Evolutionary conservation across 768 basidiomycete genomes (phyloP).

Genomic region (Lentinula raphanica): DNA sequence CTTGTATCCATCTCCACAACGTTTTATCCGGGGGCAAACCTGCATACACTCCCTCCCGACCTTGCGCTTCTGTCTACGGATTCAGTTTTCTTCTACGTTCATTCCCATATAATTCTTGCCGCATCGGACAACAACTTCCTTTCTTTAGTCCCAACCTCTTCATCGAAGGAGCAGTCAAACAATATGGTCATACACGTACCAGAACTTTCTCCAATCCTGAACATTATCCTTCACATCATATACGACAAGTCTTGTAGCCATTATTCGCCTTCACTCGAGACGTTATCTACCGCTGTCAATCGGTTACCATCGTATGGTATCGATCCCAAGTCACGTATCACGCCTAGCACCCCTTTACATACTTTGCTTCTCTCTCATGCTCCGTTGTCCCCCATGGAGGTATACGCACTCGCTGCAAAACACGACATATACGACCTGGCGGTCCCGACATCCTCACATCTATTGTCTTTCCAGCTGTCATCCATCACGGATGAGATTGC

Average conservation of each 20-base stretch:
- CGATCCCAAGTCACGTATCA: conserved; percentile 38
- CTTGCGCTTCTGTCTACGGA: conserved; percentile 66
- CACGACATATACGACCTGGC: conserved; percentile 71
- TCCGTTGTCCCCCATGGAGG: conserved; percentile 60
- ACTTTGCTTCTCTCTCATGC: conserved; percentile 61
- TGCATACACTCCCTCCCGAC: conserved; percentile 51
- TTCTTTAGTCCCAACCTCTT: conserved; percentile 43
- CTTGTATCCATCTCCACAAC: conserved; percentile 78
- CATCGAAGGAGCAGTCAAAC: conserved; percentile 33
- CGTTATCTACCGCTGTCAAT: conserved; percentile 51
- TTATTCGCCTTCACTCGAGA: conserved; percentile 63
- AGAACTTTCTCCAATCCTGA: conserved; percentile 58
- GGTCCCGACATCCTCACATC: conserved; percentile 66
- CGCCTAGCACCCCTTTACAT: conserved; percentile 52
- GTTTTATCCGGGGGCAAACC: conserved; percentile 60
- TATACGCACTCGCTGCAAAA: conserved; percentile 67
- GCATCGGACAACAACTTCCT: conserved; percentile 65
- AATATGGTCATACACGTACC: conserved; percentile 55
- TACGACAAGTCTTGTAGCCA: conserved; percentile 73
- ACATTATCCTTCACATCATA: conserved; percentile 66
- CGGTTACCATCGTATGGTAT: conserved; percentile 59
- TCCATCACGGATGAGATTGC: conserved; percentile 68
- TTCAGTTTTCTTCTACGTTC: conserved; percentile 81
- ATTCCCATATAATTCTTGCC: conserved; percentile 50
- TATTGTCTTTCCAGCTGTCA: conserved; percentile 66